Evolutionary conservation across 2,329 filamentous ascomycete genomes (phyloP).

Genomic region (Zymoseptoria crescenta): DNA sequence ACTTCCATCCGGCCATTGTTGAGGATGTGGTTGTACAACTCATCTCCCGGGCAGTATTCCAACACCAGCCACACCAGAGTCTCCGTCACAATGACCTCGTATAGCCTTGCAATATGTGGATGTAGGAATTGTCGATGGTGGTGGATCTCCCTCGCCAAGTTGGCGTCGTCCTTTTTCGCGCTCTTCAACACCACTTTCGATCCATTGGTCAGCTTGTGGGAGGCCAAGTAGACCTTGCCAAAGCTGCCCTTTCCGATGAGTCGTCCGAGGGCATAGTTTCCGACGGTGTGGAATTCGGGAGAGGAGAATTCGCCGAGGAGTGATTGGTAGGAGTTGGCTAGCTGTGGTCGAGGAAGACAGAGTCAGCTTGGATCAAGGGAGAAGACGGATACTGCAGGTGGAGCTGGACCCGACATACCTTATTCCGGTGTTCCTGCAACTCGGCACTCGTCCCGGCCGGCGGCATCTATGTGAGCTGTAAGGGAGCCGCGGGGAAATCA

Average conservation of each 20-base stretch:
- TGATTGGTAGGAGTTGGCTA: slow-evolving; percentile 94
- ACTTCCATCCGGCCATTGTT: slow-evolving; percentile 75
- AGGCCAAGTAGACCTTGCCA: slow-evolving; percentile 93
- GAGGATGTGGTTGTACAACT: slow-evolving; percentile 93
- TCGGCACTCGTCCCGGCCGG: slow-evolving; percentile 29
- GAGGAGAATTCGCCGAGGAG: slow-evolving; percentile 93
- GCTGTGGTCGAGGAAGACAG: slow-evolving; percentile 45
- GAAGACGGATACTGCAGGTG: too few relatives aligned
- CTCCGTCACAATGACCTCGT: slow-evolving; percentile 98
- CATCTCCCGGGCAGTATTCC: slow-evolving; percentile 94
- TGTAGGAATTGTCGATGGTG: slow-evolving; percentile 97
- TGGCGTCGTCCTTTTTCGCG: slow-evolving; percentile 89
- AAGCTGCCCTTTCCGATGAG: slow-evolving; percentile 97
- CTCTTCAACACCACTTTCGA: slow-evolving; percentile 99
- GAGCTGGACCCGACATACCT: slow-evolving; percentile 19
- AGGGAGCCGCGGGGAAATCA: not conserved
- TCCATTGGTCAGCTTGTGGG: slow-evolving; percentile 95
- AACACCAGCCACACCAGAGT: slow-evolving; percentile 89
- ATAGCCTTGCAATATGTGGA: slow-evolving; percentile 90
- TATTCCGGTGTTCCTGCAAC: slow-evolving; percentile 30
- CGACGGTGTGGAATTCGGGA: slow-evolving; percentile 82
- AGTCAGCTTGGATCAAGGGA: slow-evolving; percentile 5
- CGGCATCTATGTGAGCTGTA: slow-evolving; percentile 23
- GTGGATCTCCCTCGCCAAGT: slow-evolving; percentile 94
- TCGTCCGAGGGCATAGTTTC: slow-evolving; percentile 85